Conservation (phyloP, 1,284 basidiomycete species). For the Caloboletus firmus region DNA sequence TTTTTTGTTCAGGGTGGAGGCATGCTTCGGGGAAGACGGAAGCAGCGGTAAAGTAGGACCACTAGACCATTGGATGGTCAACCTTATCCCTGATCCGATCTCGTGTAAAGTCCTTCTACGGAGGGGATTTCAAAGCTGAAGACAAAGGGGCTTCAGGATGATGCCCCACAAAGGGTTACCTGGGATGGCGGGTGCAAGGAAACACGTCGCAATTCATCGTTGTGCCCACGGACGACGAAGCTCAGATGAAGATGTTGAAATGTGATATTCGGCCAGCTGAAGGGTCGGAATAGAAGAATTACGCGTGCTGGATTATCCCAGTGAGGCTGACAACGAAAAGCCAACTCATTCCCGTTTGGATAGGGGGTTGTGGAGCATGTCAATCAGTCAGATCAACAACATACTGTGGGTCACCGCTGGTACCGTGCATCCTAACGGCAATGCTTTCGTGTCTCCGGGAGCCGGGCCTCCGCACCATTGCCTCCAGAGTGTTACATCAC, state of each 20-base stretch:
- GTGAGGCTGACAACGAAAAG: slow-evolving; percentile 39
- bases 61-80: neutral
- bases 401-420: slow-evolving; percentile 8
- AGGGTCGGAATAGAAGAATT: slow-evolving; percentile 33
- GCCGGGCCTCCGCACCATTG: neutral
- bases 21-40: slow-evolving; percentile 49
- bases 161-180: slow-evolving; percentile 43
- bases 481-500: slow-evolving; percentile 4
- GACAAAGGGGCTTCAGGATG: slow-evolving; percentile 36
- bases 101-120: slow-evolving; percentile 44
- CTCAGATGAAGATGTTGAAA: slow-evolving; percentile 42
- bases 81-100: slow-evolving; percentile 15
- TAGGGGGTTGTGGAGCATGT: slow-evolving; percentile 40
- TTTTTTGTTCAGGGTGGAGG: slow-evolving; percentile 54
- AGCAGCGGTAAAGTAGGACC: slow-evolving; percentile 48
- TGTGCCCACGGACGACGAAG: slow-evolving; percentile 43
- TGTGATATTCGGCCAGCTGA: slow-evolving; percentile 45
- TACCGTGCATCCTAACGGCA: neutral
- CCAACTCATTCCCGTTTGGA: slow-evolving; percentile 43
- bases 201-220: slow-evolving; percentile 53
- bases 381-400: neutral
- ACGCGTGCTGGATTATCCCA: slow-evolving; percentile 40
- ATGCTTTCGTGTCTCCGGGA: neutral
- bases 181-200: slow-evolving; percentile 49
- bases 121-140: slow-evolving; percentile 48